Base-by-base conservation (phyloP, 2,329 filamentous ascomycete species). In the Xylaria sp. region DNA sequence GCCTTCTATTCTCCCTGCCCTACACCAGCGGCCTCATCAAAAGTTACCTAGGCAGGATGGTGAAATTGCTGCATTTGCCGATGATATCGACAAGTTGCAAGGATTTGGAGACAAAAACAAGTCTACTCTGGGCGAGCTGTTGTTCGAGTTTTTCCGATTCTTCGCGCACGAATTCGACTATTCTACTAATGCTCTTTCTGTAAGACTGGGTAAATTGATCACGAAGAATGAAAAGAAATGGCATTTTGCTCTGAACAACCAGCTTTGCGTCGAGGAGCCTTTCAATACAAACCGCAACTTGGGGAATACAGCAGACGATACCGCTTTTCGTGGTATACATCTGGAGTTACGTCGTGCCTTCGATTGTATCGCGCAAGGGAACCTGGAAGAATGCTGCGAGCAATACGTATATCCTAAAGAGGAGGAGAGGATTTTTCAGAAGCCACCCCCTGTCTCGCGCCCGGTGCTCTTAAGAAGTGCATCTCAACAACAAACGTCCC, bases 161-260 rank as follows among this genome's bases (percentile, higher is more conserved):
- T 99, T 98, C 77, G 95, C 92, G 1, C 91, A 98, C 80, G 94
- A 98, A 79, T 90, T 98, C 70, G 91, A 98, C 78, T 98, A 96
- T 77, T 92, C 94, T 74, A 92, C 91, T 69, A 85, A 89, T 71
- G 94, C 93, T 10, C 84, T 98, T 47, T 98, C 96, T 0, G 91
- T 99, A 59, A 90, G 94, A 25, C 87, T 92, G 74, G 96, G 95
- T 12, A 91, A 88, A 75, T 82, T 94, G 65, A 82, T 97, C 65
- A 90, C 91, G 9, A 95, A 97, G 79, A 86, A 89, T 70, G 93
- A 93, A 66, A 98, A 98, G 83, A 91, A 91, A 29, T 98, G 96
- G 96, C 89, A 94, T 76, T 85, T 92, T 60, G 85, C 88, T 42
- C 83, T 91, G 66, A 94, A 94, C 76, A 96, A 97, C 76, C 90